Conservation (phyloP, 805 yeast genomes). For the Pichia scutulata region DNA sequence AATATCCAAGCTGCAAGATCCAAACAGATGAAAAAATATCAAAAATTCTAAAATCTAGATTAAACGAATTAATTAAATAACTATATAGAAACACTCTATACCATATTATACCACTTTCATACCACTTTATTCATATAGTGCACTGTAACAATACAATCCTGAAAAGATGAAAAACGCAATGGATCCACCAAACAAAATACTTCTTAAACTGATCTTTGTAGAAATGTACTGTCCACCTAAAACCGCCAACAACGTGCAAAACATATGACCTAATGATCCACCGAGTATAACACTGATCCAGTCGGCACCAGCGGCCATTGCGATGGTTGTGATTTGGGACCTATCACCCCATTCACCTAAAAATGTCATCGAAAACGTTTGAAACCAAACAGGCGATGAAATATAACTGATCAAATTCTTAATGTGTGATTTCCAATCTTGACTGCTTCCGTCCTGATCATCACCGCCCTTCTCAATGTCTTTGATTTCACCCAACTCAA, state of each 20-base stretch:
- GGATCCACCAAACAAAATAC: conserved; percentile 88
- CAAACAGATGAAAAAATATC: neutral
- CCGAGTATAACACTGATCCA: conserved; percentile 87
- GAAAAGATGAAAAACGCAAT: conserved; percentile 79
- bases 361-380: conserved; percentile 92
- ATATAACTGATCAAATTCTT: conserved; percentile 52
- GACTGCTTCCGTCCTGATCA: neutral
- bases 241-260: conserved; percentile 88
- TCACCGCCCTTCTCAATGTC: conserved; percentile 60
- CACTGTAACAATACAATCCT: conserved; percentile 69
- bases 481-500: conserved; percentile 44
- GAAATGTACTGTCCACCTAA: conserved; percentile 89
- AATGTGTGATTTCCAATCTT: conserved; percentile 23
- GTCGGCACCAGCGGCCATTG: conserved; percentile 95
- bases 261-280: conserved; percentile 80
- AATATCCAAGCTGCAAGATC: neutral
- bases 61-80: neutral
- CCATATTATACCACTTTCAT: neutral
- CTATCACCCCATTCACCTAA: conserved; percentile 99
- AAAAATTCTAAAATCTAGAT: neutral
- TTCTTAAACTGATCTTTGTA: conserved; percentile 81
- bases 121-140: conserved; percentile 32
- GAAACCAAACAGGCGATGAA: conserved; percentile 86
- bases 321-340: conserved; percentile 95
- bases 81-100: no score